Evolutionary conservation across 495 filamentous ascomycete genomes (phyloP), one percentile per base, ranked within the genome.

Genomic region (Podospora comata): DNA sequence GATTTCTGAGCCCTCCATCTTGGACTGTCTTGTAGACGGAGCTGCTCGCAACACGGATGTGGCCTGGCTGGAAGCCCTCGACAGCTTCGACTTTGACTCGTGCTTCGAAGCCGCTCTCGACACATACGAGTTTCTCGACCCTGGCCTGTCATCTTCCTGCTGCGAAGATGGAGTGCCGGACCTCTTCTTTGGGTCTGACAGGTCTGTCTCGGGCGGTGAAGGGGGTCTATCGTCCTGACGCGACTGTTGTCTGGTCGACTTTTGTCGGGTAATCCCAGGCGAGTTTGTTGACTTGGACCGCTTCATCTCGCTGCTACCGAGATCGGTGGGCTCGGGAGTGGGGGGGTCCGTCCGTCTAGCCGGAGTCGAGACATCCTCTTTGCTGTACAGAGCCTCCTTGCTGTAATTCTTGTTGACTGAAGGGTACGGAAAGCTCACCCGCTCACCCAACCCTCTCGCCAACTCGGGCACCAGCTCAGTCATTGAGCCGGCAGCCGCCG

Each of bases 351-450:
- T 74, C 66, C 77, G 79, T 28, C 76, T 79, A 53, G 80, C 74
- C 26, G 73, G 59, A 6, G 65, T 64, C 26, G 73, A 77, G 64
- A 87, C 64, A 70, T 88, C 85, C 66, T 89, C 87, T 71, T 84
- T 84, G 75, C 85, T 87, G 61, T 83, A 80, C 39, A 95, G 83
- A 55, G 86, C 84, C 75, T 96, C 92, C 76, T 92, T 94, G 85
- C 92, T 95, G 75, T 96, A 90, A 48, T 89, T 89, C 77, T 96
- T 97, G 74, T 90, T 94, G 80, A 96, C 95, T 19, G 81, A 84
- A 4, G 94, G 93, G 75, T 97, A 97, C 15, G 92, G 89, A 26
- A 91, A 77, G 80, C 85, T 92, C 69, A 86, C 83, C 65, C 84
- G 75, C 16, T 80, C 80, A 27, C 69, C 79, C 62, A 75, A 77